Base-by-base conservation (phyloP, 768 basidiomycete species). In the Pleurotus sapidus region DNA sequence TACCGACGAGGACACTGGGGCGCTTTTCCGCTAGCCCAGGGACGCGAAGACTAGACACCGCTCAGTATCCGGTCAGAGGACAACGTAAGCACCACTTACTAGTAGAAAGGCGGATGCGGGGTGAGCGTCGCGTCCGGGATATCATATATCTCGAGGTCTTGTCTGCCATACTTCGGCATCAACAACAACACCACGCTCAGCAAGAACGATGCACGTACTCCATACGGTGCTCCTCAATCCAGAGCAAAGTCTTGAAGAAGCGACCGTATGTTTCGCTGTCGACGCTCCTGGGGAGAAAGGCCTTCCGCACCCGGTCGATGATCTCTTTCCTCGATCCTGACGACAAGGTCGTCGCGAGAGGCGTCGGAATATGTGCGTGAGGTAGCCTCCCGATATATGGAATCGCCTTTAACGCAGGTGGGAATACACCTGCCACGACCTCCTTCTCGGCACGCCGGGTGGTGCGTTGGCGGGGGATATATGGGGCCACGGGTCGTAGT, bases 11-110 rank as follows among this genome's bases (percentile, higher is more conserved):
- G 14, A 85, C 77, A 57, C 80, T 80, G 0, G 83, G 81, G 1
- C 83, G 72, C 56, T 83, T 84, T 61, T 85, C 84, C 1, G 83
- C 81, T 5, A 86, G 66, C 1, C 83, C 84, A 12, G 80, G 77
- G 20, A 81, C 76, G 27, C 64, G 58, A 20, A 81, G 66, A 54
- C 79, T 80, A 50, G 14, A 18, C 39, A 51, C 14, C 5, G 18
- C 30, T 48, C 57, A 57, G 38, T 42, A 14, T 38, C 4, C 23
- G 24, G 8, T 9, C 11, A 5, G 6, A 11, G 45, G 30, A 7
- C n/a, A 61, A 57, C 43, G 30, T 43, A 3, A 55, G 8, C 9
- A 15, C 4, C 18, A 61, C 77, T 39, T 49, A 79, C 80, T 72
- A 71, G 60, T 79, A 76, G 34, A 70, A 72, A 3, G 51, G 58